A percentile compares a stretch with the other conserved stretches of the same genome.
These are phyloP conservation scores for Alternaria sp. DNA, from an alignment of 2,329 filamentous ascomycete genomes.

Conservation along the genomic window DNA sequence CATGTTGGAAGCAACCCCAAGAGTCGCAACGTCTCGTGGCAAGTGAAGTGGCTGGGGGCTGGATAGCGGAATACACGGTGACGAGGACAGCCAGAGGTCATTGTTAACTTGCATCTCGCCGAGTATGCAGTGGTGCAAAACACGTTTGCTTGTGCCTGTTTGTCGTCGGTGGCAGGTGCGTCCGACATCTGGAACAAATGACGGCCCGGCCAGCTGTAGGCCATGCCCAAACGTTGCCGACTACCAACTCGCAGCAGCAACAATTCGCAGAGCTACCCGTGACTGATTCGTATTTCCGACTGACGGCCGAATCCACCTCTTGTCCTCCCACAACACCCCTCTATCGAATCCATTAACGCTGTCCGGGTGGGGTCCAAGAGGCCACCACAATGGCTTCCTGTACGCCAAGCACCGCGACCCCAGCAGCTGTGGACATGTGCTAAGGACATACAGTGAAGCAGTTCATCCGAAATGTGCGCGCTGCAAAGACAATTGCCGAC, in stretches of 20 bases:
- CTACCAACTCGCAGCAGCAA: conserved; percentile 26
- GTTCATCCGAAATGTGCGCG: conserved; percentile 98
- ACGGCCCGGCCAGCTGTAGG: conserved; percentile 33
- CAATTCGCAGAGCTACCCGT: conserved; percentile 13
- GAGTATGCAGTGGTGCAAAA: not conserved
- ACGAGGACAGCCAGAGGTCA: not conserved
- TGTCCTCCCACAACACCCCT: conserved; percentile 11
- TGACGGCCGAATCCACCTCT: not conserved
- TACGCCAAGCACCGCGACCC: conserved; percentile 52
- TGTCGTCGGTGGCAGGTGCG: conserved; percentile 21
- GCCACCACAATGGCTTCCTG: conserved; percentile 65
- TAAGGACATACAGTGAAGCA: conserved; percentile 80
- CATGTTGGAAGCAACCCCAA: not conserved
- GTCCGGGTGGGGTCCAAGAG: conserved; percentile 59
- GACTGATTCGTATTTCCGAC: conserved; percentile 3
- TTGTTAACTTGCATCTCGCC: not conserved
- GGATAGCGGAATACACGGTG: not conserved
- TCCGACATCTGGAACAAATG: conserved; percentile 28
- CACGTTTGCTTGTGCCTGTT: not conserved
- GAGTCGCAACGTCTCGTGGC: not conserved
- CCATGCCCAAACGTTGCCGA: conserved; percentile 30
- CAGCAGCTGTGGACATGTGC: conserved; percentile 33
- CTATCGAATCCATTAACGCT: conserved; percentile 29
- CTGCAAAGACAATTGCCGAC: conserved; percentile 98
- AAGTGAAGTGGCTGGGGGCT: not conserved